These are phyloP conservation scores for Saccharum hybrid DNA, from an alignment of 202 grass and related monocot species.

Conservation along the genomic window DNA sequence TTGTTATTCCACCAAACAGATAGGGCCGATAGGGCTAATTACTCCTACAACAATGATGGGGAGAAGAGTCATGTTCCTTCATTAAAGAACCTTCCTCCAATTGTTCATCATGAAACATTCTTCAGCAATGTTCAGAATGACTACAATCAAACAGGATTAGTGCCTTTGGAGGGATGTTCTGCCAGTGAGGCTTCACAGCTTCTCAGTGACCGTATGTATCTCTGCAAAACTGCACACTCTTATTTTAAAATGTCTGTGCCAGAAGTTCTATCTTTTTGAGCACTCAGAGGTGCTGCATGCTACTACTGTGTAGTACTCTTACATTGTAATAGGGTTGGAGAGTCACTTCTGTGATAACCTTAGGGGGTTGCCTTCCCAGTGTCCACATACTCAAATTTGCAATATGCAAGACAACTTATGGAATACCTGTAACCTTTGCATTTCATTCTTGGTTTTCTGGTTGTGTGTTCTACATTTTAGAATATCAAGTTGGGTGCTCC, in stretches of 20 bases:
- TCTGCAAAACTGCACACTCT: conserved; percentile 28
- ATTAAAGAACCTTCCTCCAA: conserved; percentile 64
- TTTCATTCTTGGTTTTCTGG: not conserved
- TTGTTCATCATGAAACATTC: conserved; percentile 57
- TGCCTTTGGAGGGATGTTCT: conserved; percentile 63
- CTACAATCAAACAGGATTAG: conserved; percentile 48
- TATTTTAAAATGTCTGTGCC: conserved; percentile 24
- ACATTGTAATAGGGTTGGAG: conserved; percentile 12
- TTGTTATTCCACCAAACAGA: conserved; percentile 51
- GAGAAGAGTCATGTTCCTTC: conserved; percentile 59
- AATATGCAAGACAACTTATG: conserved; percentile 5
- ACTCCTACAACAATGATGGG: conserved; percentile 56
- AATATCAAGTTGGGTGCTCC: conserved; percentile 21
- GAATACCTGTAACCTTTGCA: conserved; percentile 14
- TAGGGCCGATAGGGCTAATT: conserved; percentile 52
- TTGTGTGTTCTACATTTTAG: conserved; percentile 3
- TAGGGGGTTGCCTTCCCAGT: not conserved
- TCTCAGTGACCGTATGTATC: conserved; percentile 59
- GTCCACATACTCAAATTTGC: conserved; percentile 22
- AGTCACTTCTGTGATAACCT: conserved; percentile 17
- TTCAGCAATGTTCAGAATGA: conserved; percentile 53
- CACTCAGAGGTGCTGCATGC: conserved; percentile 5
- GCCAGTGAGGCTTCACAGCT: conserved; percentile 60
- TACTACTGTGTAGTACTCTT: conserved; percentile 7
- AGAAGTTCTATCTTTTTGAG: conserved; percentile 15